Conservation (phyloP, 1,284 basidiomycete genomes). For the Puccinia polysora region DNA sequence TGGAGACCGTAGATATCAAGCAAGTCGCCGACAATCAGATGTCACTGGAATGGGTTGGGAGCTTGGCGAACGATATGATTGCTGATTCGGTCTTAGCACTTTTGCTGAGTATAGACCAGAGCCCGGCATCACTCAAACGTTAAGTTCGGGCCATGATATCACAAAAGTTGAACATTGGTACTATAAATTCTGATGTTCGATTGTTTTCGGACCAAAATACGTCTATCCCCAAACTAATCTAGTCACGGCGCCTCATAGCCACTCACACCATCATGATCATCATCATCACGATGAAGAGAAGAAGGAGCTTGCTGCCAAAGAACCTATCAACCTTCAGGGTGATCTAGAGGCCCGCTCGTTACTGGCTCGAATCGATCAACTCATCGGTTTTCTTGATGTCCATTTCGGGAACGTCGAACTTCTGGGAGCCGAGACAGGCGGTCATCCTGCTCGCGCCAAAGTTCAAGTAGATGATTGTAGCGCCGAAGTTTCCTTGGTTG, state of each 20-base stretch:
- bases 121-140: slow-evolving; percentile 93
- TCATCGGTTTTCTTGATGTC: slow-evolving; percentile 22
- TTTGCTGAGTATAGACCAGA: slow-evolving; percentile 85
- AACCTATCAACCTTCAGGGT: not conserved
- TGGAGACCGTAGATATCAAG: slow-evolving; percentile 87
- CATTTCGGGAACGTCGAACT: slow-evolving; percentile 36
- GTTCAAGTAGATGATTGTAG: slow-evolving; percentile 27
- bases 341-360: not conserved
- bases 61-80: slow-evolving; percentile 95
- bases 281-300: slow-evolving; percentile 1
- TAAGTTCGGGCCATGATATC: slow-evolving; percentile 49
- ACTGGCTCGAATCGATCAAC: slow-evolving; percentile 16
- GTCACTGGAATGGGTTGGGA: slow-evolving; percentile 88
- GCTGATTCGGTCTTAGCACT: slow-evolving; percentile 90
- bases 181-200: not conserved
- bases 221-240: too few species aligned
- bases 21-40: slow-evolving; percentile 72
- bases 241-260: slow-evolving; percentile 20
- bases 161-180: not conserved
- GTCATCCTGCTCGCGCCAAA: slow-evolving; percentile 1
- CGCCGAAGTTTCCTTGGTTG: slow-evolving; percentile 31
- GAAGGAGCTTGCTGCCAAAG: not conserved
- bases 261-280: slow-evolving; percentile 13
- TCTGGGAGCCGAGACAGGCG: slow-evolving; percentile 12
- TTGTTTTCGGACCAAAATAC: not conserved